Percentiles rank a stretch among this genome's conserved stretches.
Evolutionary conservation across 208 protist species (phyloP).

Genomic region (Leishmania gerbilli): DNA sequence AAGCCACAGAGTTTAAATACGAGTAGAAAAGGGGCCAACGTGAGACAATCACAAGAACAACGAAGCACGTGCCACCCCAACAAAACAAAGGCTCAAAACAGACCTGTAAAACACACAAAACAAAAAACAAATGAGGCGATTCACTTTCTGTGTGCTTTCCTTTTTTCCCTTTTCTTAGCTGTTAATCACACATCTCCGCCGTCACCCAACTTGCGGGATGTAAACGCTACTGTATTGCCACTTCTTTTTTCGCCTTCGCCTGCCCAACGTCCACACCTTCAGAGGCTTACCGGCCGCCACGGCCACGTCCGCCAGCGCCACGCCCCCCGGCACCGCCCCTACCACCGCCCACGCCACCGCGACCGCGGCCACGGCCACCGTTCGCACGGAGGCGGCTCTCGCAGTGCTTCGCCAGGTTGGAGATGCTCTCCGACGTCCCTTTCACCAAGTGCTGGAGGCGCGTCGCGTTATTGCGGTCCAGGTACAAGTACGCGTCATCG

Average conservation of each 20-base stretch:
- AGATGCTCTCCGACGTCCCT: constrained; percentile 64
- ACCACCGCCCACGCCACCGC: constrained; percentile 43
- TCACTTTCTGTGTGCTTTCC: neutral
- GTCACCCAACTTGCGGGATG: too few species aligned
- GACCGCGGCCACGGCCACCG: constrained; percentile 48
- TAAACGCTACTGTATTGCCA: neutral
- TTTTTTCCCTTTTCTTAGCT: constrained; percentile 2
- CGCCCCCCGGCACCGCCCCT: constrained; percentile 37
- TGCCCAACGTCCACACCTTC: neutral
- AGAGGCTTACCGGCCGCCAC: constrained; percentile 16
- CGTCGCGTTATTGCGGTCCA: constrained; percentile 83
- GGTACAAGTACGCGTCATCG: constrained; percentile 78
- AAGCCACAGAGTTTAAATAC: neutral
- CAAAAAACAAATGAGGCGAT: constrained; percentile 6
- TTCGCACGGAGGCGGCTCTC: constrained; percentile 58
- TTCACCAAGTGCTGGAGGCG: constrained; percentile 83
- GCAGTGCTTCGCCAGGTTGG: constrained; percentile 63
- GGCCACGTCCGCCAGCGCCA: constrained; percentile 13
- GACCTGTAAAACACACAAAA: constrained; percentile 11
- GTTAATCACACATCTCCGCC: neutral
- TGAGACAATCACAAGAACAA: neutral
- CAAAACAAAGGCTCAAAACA: constrained; percentile 6
- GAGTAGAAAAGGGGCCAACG: neutral
- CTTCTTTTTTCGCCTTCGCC: neutral
- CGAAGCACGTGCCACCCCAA: neutral